A percentile compares a stretch with the other conserved stretches of the same genome.
Conservation (phyloP, 257 asterid genomes). For the Primulina eburnea region DNA sequence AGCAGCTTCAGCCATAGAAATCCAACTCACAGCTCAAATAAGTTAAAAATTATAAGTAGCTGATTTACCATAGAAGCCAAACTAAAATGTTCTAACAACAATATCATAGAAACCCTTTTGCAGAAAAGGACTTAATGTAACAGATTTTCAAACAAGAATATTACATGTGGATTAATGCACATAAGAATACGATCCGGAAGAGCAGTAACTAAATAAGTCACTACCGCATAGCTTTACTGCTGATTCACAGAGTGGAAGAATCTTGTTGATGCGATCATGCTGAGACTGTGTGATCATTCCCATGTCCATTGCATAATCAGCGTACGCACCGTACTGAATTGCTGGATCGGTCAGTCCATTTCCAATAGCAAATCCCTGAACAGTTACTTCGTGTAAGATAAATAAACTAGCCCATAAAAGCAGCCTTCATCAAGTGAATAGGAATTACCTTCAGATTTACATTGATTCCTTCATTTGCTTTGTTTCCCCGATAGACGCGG, state of each 20-base stretch:
- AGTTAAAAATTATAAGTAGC: not conserved
- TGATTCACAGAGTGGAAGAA: constrained; percentile 77
- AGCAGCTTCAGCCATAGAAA: constrained; percentile 20
- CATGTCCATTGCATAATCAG: constrained; percentile 89
- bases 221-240: constrained; percentile 87
- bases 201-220: constrained; percentile 22
- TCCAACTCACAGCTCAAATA: constrained; percentile 18
- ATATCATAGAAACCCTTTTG: not conserved
- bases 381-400: constrained; percentile 27
- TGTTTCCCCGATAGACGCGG: constrained; percentile 81
- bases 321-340: constrained; percentile 83
- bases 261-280: constrained; percentile 70
- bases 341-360: constrained; percentile 95
- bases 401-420: constrained; percentile 11
- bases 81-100: not conserved
- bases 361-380: constrained; percentile 92
- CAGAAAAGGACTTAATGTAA: not conserved
- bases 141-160: not conserved
- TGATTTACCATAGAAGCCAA: constrained; percentile 11
- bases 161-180: not conserved
- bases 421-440: constrained; percentile 1
- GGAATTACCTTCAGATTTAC: constrained; percentile 67
- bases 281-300: constrained; percentile 64
- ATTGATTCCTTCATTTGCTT: constrained; percentile 74
- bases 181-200: not conserved